Conservation (phyloP, 192 early-diverging fungal species). For the Phycomyces blakesleeanus region DNA sequence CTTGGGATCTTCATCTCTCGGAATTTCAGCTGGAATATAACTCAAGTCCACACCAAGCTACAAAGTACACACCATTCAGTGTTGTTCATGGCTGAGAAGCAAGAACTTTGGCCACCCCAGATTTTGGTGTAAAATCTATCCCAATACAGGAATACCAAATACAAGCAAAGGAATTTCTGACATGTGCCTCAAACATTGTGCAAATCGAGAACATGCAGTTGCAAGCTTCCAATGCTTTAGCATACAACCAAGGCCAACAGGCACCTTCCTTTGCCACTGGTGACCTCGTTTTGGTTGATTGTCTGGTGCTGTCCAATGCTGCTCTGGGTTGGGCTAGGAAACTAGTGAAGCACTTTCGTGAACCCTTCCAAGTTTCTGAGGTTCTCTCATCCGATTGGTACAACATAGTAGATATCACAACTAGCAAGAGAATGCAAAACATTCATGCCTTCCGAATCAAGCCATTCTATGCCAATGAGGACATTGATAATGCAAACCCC, state of each 20-base stretch:
- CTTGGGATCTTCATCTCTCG: neutral
- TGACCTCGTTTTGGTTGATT: neutral
- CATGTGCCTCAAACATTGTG: neutral
- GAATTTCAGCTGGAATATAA: neutral
- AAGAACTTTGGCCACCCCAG: neutral
- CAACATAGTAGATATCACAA: neutral
- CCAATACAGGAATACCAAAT: neutral
- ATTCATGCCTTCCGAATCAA: slow-evolving; percentile 3
- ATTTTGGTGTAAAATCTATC: neutral
- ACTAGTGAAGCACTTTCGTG: neutral
- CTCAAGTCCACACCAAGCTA: neutral
- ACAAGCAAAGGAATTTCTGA: neutral
- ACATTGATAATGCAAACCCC: neutral
- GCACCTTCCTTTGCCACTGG: neutral
- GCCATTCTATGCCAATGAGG: neutral
- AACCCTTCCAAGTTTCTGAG: neutral
- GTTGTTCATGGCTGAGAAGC: neutral
- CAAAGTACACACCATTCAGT: neutral
- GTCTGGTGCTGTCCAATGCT: neutral
- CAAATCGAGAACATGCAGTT: neutral
- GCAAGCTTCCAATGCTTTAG: neutral
- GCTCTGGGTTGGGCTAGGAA: neutral
- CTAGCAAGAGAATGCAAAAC: neutral
- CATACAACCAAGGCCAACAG: neutral
- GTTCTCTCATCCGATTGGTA: neutral